phyloP scores from a whole-genome alignment of 495 filamentous ascomycete genomes.

The Talaromyces adpressus region DNA sequence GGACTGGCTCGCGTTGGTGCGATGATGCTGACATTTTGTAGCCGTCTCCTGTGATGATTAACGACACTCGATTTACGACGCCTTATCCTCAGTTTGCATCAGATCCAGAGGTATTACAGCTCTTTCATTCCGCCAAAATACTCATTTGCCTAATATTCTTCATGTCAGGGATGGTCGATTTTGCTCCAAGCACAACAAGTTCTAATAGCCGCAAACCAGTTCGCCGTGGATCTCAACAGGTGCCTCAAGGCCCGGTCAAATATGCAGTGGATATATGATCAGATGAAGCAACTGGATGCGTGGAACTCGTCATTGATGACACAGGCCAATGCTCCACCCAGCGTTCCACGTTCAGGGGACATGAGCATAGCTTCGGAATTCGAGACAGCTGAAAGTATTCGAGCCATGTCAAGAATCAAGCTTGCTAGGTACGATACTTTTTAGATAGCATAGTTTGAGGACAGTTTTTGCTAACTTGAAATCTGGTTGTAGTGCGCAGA shows the following conservation, averaged over 20 bases:
- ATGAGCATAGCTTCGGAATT: slow-evolving; percentile 24
- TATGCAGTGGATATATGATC: slow-evolving; percentile 41
- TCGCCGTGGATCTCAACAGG: slow-evolving; percentile 46
- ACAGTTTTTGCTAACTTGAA: neutral
- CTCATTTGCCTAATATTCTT: slow-evolving; percentile 9
- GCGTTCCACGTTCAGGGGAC: slow-evolving; percentile 25
- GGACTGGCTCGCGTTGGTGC: slow-evolving; percentile 4
- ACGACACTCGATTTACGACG: slow-evolving; percentile 50
- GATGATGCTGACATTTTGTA: slow-evolving; percentile 12
- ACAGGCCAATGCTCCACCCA: slow-evolving; percentile 37
- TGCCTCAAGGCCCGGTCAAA: slow-evolving; percentile 27
- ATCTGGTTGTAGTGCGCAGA: slow-evolving; percentile 41
- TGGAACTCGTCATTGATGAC: slow-evolving; percentile 41
- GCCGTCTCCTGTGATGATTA: slow-evolving; percentile 47
- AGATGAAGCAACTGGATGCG: slow-evolving; percentile 49
- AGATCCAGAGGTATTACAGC: slow-evolving; percentile 43
- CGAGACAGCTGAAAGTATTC: slow-evolving; percentile 40
- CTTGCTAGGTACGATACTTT: slow-evolving; percentile 39
- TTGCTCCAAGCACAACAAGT: slow-evolving; percentile 53
- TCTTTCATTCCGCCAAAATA: slow-evolving; percentile 4
- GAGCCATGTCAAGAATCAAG: slow-evolving; percentile 50
- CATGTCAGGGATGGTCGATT: slow-evolving; percentile 43
- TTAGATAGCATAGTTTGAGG: too few relatives aligned
- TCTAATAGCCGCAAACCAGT: slow-evolving; percentile 48
- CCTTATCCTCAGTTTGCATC: slow-evolving; percentile 44